Evolutionary conservation across 768 basidiomycete species (phyloP).

Genomic region (Lactarius psammicola): DNA sequence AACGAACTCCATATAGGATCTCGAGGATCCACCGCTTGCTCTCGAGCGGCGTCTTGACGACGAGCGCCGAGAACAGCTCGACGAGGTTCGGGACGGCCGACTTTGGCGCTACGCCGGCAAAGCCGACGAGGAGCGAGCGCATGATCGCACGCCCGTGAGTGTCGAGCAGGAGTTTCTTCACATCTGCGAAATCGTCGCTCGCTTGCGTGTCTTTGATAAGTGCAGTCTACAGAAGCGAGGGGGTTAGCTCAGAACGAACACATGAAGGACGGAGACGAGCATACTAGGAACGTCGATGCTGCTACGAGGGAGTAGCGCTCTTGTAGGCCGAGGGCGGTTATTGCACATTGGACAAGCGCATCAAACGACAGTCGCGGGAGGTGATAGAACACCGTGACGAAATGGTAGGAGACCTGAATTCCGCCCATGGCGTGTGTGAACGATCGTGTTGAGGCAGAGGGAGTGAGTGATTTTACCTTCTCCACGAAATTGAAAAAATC

Average conservation of each 20-base stretch:
- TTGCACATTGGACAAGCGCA: conserved; percentile 66
- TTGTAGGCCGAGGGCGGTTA: conserved; percentile 64
- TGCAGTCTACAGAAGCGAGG: conserved; percentile 47
- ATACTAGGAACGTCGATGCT: conserved; percentile 78
- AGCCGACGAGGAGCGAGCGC: conserved; percentile 70
- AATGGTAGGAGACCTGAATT: conserved; percentile 53
- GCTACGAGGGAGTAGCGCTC: conserved; percentile 85
- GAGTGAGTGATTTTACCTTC: conserved; percentile 45
- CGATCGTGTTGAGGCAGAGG: neutral
- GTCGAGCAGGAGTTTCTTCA: conserved; percentile 51
- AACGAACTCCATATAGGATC: conserved; percentile 60
- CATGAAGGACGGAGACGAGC: conserved; percentile 32
- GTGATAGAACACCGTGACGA: conserved; percentile 57
- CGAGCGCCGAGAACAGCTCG: conserved; percentile 70
- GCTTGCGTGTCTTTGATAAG: conserved; percentile 66
- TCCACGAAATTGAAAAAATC: conserved; percentile 85
- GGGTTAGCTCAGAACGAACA: neutral
- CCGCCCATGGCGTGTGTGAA: neutral
- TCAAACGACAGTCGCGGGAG: conserved; percentile 63
- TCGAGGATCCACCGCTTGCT: conserved; percentile 70
- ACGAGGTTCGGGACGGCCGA: conserved; percentile 82
- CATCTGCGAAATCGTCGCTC: conserved; percentile 57
- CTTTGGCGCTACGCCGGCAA: conserved; percentile 81
- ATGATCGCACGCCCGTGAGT: conserved; percentile 66
- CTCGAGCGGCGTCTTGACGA: conserved; percentile 53